Evolutionary conservation across 2,329 filamentous ascomycete species (phyloP).

Genomic region (Pyrenochaeta sp.): DNA sequence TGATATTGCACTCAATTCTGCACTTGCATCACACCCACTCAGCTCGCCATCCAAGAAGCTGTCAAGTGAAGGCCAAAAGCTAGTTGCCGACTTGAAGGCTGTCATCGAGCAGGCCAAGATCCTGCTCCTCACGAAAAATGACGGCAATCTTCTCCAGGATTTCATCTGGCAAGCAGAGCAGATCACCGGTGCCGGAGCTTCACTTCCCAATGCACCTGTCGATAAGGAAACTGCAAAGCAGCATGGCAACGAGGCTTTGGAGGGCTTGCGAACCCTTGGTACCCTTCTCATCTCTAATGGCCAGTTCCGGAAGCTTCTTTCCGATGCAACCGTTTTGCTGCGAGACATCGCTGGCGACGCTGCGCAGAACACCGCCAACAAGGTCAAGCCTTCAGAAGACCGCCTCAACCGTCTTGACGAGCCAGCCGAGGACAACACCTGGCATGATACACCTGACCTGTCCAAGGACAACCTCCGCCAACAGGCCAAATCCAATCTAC

Average conservation of each 20-base stretch:
- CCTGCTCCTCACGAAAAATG: constrained; percentile 89
- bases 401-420: constrained; percentile 77
- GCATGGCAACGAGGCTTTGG: constrained; percentile 81
- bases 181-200: constrained; percentile 69
- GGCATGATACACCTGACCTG: constrained; percentile 86
- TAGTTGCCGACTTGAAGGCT: constrained; percentile 78
- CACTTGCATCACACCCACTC: constrained; percentile 75
- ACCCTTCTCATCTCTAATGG: constrained; percentile 93
- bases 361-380: constrained; percentile 77
- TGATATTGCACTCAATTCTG: constrained; percentile 91
- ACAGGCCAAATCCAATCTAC: constrained; percentile 68
- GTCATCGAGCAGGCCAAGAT: constrained; percentile 86
- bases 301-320: constrained; percentile 89
- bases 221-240: constrained; percentile 80
- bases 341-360: constrained; percentile 93
- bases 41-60: constrained; percentile 76
- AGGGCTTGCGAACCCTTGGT: constrained; percentile 87
- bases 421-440: constrained; percentile 89
- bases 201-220: constrained; percentile 70
- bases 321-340: constrained; percentile 78
- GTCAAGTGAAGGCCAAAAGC: constrained; percentile 79
- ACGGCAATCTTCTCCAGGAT: constrained; percentile 92
- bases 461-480: constrained; percentile 73
- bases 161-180: constrained; percentile 94
- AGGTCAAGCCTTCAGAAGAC: constrained; percentile 79